Base-by-base conservation (phyloP, 352 stramenopile species). In the Phytophthora idaei region DNA sequence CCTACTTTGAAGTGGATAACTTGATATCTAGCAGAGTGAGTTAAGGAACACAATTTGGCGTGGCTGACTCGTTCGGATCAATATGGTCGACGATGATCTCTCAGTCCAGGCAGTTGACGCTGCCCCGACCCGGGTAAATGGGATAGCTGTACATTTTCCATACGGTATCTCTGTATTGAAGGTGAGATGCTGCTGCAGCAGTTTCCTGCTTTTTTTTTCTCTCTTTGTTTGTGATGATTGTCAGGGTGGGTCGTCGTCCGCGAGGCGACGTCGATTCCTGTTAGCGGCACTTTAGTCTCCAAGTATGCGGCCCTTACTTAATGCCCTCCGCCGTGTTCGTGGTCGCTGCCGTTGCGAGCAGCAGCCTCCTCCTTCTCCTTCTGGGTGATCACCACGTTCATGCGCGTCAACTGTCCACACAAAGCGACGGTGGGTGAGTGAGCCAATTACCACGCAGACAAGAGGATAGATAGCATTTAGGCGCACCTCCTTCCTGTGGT, bases 401-500 rank as follows among this genome's bases (percentile, higher is more conserved):
- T 92, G 62, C 87, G 87, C 50, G 83, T 83, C 57, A 95, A 80
- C 87, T 94, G 67, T 45, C 29, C 51, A 47, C 17, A 69, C 29
- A 50, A 61, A 61, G 25, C 17, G 39, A 31, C 5, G 29, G 25
- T 7, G 34, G 7, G 45, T 49, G 11, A 73, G 53, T 60, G 25
- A 15, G 41, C 11, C 29, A n/a, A 32, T 44, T 2, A 39, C 31
- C 1, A 36, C 3, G 25, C 25, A 37, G 12, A 57, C 14, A 45
- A 6, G 17, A 14, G 5, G 8, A 29, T 41, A 39, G 1, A 12
- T 11, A 49, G 42, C 17, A 44, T n/a, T 17, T 1, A n/a, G 42
- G 29, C 65, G 46, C 65, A 96, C 89, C 84, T 98, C 93, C 77
- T 98, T 98, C 79, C 90, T 95, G 80, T 97, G 89, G 78, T 98